Percentiles rank a stretch among this genome's conserved stretches.
Evolutionary conservation across 805 yeast genomes (phyloP).

Genomic region (Candida insectorum): DNA sequence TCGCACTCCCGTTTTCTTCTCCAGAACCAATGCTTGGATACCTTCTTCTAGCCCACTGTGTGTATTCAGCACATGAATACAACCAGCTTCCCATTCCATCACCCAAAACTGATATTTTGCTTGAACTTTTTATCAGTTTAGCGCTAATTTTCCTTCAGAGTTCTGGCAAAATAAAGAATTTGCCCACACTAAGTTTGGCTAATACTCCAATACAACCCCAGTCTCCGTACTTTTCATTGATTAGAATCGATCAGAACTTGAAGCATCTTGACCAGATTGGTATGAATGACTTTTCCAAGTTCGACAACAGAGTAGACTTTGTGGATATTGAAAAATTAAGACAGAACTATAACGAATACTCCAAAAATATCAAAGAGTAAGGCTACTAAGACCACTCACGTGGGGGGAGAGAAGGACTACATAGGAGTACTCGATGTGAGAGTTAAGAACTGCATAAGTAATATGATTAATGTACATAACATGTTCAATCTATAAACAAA

Average conservation of each 20-base stretch:
- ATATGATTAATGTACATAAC: too few relatives aligned
- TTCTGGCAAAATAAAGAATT: constrained; percentile 11
- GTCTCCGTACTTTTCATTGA: constrained; percentile 41
- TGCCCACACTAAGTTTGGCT: constrained; percentile 11
- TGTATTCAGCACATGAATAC: constrained; percentile 53
- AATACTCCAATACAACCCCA: constrained; percentile 15
- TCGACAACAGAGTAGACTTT: constrained; percentile 49
- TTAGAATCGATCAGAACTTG: constrained; percentile 45
- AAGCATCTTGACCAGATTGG: constrained; percentile 47
- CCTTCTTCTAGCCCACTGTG: constrained; percentile 40
- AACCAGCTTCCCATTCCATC: constrained; percentile 30
- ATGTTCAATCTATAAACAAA: too few relatives aligned
- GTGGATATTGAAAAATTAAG: constrained; percentile 48
- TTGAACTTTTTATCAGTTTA: constrained; percentile 51
- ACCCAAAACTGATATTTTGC: constrained; percentile 35
- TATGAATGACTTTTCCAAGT: constrained; percentile 29
- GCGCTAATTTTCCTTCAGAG: constrained; percentile 39
- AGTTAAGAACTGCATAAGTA: too few relatives aligned
- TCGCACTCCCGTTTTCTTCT: too few relatives aligned
- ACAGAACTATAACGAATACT: constrained; percentile 40
- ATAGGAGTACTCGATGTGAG: too few relatives aligned
- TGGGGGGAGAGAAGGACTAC: too few relatives aligned
- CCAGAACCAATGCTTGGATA: background rate
- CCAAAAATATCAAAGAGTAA: too few relatives aligned
- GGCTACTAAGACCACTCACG: too few relatives aligned